Evolutionary conservation across 495 filamentous ascomycete species (phyloP).

Genomic region (Neurospora sp.): DNA sequence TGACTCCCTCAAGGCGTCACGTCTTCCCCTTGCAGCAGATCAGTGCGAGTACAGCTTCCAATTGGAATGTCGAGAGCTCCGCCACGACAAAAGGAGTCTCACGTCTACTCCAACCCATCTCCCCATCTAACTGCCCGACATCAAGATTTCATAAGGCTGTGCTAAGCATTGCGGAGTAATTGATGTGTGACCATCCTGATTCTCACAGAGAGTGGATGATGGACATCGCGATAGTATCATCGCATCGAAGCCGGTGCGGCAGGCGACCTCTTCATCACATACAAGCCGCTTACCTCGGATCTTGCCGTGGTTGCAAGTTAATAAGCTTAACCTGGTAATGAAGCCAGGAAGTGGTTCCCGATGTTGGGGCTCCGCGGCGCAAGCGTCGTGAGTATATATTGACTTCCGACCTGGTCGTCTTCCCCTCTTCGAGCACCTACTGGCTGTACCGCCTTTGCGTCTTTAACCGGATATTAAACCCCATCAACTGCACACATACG

Average conservation of each 20-base stretch:
- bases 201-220: not conserved
- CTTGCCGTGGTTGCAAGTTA: not conserved
- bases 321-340: not conserved
- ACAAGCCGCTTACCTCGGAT: not conserved
- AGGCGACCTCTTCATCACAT: not conserved
- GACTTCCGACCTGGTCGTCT: not conserved
- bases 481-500: constrained; percentile 14
- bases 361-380: not conserved
- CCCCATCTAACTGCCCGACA: not conserved
- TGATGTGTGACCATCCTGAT: not conserved
- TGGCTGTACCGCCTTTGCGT: constrained; percentile 5
- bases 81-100: not conserved
- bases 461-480: constrained; percentile 17
- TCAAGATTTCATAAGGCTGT: not conserved
- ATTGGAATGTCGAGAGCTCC: not conserved
- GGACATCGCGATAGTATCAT: not conserved
- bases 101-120: not conserved
- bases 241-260: not conserved
- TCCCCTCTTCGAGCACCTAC: not conserved
- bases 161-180: not conserved
- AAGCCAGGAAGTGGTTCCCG: not conserved
- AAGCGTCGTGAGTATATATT: not conserved
- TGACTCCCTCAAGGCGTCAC: not conserved
- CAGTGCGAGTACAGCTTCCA: not conserved
- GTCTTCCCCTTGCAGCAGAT: not conserved